Conservation (phyloP, 495 filamentous ascomycete species). For the Aspergillus cavernicola region DNA sequence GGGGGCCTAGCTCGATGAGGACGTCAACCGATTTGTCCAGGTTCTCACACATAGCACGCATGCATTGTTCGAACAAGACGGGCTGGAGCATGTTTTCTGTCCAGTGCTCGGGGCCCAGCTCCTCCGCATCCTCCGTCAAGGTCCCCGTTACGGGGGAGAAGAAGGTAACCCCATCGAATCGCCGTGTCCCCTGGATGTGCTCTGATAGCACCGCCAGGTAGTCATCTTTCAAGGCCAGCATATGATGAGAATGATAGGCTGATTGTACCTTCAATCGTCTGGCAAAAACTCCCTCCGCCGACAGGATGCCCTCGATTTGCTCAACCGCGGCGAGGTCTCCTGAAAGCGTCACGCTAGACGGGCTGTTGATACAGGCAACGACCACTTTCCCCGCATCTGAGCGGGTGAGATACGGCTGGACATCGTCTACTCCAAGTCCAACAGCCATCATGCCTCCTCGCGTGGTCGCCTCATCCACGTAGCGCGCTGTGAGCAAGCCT, state of each 20-base stretch:
- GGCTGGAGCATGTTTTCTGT: background rate
- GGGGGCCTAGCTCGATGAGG: background rate
- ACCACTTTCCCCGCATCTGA: background rate
- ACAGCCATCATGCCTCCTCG: conserved; percentile 33
- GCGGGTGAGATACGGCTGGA: background rate
- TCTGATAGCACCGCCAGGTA: background rate
- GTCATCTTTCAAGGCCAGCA: background rate
- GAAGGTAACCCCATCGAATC: too few relatives aligned
- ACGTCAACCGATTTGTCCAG: too few relatives aligned
- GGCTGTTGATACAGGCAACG: background rate
- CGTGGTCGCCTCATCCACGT: too few relatives aligned
- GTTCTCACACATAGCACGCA: background rate
- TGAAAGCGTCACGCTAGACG: conserved; percentile 3
- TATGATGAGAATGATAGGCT: conserved; percentile 4
- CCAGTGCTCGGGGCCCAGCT: too few relatives aligned
- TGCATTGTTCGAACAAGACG: too few relatives aligned
- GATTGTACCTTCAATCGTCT: background rate
- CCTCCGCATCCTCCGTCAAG: too few relatives aligned
- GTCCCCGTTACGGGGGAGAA: conserved; percentile 22
- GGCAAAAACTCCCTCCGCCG: background rate
- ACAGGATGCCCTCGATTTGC: background rate
- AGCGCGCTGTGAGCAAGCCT: conserved; percentile 18
- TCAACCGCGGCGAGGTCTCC: background rate
- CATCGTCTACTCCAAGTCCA: conserved; percentile 5
- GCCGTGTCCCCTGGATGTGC: background rate